phyloP scores from a whole-genome alignment of 2,329 filamentous ascomycete genomes.

The Aureobasidium mangrovei region DNA sequence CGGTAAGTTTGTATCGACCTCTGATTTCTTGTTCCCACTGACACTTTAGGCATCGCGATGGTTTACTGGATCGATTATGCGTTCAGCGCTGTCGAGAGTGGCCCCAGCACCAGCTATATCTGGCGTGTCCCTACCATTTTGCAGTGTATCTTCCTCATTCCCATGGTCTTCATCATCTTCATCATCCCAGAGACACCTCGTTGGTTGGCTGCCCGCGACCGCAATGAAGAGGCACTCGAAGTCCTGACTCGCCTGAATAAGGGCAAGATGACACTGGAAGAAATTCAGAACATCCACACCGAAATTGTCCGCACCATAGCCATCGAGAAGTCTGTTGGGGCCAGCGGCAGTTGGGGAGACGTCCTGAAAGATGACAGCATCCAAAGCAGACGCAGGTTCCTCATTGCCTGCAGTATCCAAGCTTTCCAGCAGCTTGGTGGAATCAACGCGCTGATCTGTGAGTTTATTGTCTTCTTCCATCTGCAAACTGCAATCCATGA shows the following conservation, averaged over 20 bases:
- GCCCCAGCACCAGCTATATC: conserved; percentile 25
- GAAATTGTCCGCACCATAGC: conserved; percentile 24
- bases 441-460: conserved; percentile 24
- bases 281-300: conserved; percentile 20
- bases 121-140: conserved; percentile 37
- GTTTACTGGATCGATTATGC: conserved; percentile 42
- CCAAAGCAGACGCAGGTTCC: conserved; percentile 22
- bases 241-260: conserved; percentile 41
- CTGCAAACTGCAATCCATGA: background rate
- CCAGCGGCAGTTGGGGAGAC: conserved; percentile 26
- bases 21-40: background rate
- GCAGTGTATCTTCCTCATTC: conserved; percentile 34
- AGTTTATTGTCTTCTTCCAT: background rate
- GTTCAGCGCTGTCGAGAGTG: conserved; percentile 25
- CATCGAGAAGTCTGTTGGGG: conserved; percentile 26
- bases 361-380: conserved; percentile 24
- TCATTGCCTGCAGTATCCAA: conserved; percentile 24
- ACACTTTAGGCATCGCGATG: conserved; percentile 27
- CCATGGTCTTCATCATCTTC: conserved; percentile 36
- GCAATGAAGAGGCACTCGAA: conserved; percentile 47
- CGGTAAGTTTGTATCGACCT: conserved; percentile 16
- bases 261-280: conserved; percentile 21
- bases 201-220: conserved; percentile 49
- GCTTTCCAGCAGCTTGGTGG: conserved; percentile 25
- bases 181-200: conserved; percentile 48